Conservation (phyloP, 1,284 basidiomycete genomes). For the Ceratobasidium papillatum region DNA sequence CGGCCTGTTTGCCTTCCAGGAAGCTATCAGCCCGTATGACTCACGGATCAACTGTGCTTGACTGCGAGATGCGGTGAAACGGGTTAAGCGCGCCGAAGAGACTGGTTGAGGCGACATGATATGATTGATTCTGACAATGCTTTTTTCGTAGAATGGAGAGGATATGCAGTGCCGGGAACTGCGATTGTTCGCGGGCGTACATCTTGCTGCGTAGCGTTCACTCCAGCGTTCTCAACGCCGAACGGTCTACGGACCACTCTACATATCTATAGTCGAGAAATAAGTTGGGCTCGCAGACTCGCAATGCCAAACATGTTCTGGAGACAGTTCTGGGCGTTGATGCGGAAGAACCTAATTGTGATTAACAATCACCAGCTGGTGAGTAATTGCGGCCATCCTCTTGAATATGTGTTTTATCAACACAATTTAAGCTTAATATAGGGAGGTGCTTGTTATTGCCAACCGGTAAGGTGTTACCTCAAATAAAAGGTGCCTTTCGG, state of each 20-base stretch:
- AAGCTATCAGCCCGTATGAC: too few species aligned
- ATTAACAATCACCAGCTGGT: conserved; percentile 70
- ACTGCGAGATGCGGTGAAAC: too few species aligned
- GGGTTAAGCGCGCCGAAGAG: too few species aligned
- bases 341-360: conserved; percentile 82
- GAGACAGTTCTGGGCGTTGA: conserved; percentile 67
- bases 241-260: background rate
- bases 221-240: too few species aligned
- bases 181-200: too few species aligned
- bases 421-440: conserved; percentile 62
- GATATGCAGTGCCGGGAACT: too few species aligned
- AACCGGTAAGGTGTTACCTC: conserved; percentile 52
- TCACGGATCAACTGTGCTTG: too few species aligned
- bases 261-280: background rate
- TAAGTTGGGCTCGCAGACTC: background rate
- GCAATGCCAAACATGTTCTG: conserved; percentile 54
- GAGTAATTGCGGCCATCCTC: conserved; percentile 49
- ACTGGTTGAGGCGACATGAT: too few species aligned
- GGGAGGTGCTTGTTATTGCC: conserved; percentile 73
- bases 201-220: too few species aligned
- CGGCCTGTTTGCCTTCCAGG: too few species aligned
- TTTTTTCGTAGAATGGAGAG: too few species aligned
- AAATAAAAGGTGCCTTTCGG: conserved; percentile 38
- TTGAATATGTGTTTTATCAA: conserved; percentile 49
- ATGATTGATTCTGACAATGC: too few species aligned